Percentiles rank a stretch among this genome's conserved stretches.
These are phyloP conservation scores for Fusarium sp. DNA, from an alignment of 2,329 filamentous ascomycete species.

Conservation along the genomic window DNA sequence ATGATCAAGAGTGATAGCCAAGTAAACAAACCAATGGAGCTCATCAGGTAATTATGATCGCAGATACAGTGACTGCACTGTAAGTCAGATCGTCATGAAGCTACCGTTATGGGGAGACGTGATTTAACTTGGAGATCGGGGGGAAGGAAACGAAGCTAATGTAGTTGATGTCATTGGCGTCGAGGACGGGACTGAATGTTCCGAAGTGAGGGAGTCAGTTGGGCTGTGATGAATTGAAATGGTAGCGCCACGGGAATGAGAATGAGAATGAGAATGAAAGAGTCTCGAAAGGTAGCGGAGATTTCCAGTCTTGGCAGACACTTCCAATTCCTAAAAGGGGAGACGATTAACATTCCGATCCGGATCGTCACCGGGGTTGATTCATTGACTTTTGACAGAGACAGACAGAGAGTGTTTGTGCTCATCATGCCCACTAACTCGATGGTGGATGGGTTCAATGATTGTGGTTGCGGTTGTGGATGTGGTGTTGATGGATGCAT, in stretches of 20 bases:
- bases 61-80: background rate
- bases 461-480: background rate
- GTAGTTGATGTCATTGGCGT: slow-evolving; percentile 35
- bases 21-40: slow-evolving; percentile 10
- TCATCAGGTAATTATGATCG: background rate
- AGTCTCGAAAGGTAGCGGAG: slow-evolving; percentile 1
- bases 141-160: background rate
- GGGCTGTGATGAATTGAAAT: background rate
- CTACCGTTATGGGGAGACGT: slow-evolving; percentile 1
- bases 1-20: background rate
- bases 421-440: background rate
- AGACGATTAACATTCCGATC: slow-evolving; percentile 33
- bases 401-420: background rate
- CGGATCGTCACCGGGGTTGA: slow-evolving; percentile 27
- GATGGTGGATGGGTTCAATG: background rate
- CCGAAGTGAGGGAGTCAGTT: slow-evolving; percentile 14
- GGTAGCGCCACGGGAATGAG: slow-evolving; percentile 22
- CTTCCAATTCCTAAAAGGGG: slow-evolving; percentile 5
- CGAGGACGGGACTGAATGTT: slow-evolving; percentile 11
- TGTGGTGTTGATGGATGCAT: slow-evolving; percentile 8
- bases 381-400: slow-evolving; percentile 20
- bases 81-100: slow-evolving; percentile 19
- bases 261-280: slow-evolving; percentile 9
- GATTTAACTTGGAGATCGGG: slow-evolving; percentile 16
- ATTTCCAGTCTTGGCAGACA: slow-evolving; percentile 15